These are phyloP conservation scores for Spergularia marina DNA, from an alignment of 148 eudicot species.

Conservation along the genomic window DNA sequence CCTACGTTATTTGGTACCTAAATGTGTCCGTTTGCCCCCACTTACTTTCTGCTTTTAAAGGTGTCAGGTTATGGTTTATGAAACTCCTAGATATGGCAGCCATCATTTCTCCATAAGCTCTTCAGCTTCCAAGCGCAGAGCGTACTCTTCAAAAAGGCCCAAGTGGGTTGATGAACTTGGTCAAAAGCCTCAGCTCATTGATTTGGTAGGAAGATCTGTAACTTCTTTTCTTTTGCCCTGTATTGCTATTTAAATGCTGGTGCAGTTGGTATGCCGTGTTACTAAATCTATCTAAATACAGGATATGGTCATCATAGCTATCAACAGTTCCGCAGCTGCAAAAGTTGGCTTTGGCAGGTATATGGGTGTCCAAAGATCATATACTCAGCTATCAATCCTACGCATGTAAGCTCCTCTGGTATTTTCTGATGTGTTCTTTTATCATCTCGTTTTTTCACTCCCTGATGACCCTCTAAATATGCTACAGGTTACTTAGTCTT, in stretches of 20 bases:
- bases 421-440: constrained; percentile 11
- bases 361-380: constrained; percentile 28
- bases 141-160: constrained; percentile 45
- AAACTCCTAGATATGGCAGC: constrained; percentile 70
- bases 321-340: constrained; percentile 71
- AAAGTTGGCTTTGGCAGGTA: constrained; percentile 41
- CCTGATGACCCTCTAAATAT: constrained; percentile 25
- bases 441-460: constrained; percentile 9
- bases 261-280: not conserved
- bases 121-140: constrained; percentile 34
- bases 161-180: constrained; percentile 69
- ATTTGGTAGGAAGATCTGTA: constrained; percentile 52
- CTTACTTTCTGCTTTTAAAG: constrained; percentile 32
- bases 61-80: constrained; percentile 72
- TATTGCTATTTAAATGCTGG: constrained; percentile 11
- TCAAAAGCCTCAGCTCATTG: constrained; percentile 47
- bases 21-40: constrained; percentile 13
- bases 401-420: constrained; percentile 42
- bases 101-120: constrained; percentile 65
- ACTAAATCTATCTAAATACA: constrained; percentile 25
- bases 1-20: constrained; percentile 26
- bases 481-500: constrained; percentile 49
- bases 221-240: not conserved
- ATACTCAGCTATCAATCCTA: constrained; percentile 21
- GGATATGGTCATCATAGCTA: constrained; percentile 69